Percentiles rank a stretch among this genome's conserved stretches.
Evolutionary conservation across 2,329 filamentous ascomycete species (phyloP).

Genomic region (Aspergillus bombycis): DNA sequence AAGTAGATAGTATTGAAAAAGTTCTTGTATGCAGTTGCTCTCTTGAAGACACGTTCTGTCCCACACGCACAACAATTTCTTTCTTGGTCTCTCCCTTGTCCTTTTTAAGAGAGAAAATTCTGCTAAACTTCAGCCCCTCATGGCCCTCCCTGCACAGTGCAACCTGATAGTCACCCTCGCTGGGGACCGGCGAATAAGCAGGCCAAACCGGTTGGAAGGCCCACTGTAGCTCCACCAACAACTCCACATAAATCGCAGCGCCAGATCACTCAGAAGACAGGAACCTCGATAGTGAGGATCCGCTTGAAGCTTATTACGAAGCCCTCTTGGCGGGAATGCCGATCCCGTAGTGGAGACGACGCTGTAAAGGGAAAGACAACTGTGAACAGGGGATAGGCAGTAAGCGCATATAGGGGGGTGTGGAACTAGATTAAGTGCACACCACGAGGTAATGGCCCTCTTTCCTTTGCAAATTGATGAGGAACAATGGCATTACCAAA

Average conservation of each 20-base stretch:
- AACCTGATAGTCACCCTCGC: neutral
- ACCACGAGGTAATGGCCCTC: neutral
- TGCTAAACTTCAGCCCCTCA: neutral
- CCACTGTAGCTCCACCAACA: neutral
- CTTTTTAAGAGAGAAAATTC: neutral
- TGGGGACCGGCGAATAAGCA: neutral
- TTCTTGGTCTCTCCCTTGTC: neutral
- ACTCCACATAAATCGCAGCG: neutral
- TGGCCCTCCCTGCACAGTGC: neutral
- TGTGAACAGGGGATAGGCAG: neutral
- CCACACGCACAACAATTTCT: neutral
- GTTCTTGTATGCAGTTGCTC: neutral
- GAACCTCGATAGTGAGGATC: conserved; percentile 1
- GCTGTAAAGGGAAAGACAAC: neutral
- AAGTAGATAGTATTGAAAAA: neutral
- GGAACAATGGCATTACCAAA: neutral
- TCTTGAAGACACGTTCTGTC: neutral
- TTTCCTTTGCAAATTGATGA: neutral
- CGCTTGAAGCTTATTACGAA: conserved; percentile 4
- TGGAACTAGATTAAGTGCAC: neutral
- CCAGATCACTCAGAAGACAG: neutral
- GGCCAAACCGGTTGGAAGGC: neutral
- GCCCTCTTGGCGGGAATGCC: neutral
- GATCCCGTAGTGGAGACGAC: conserved; percentile 1
- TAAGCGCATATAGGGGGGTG: neutral